These are phyloP conservation scores for Fusarium paranaense DNA, from an alignment of 2,329 filamentous ascomycete genomes.

Conservation along the genomic window DNA sequence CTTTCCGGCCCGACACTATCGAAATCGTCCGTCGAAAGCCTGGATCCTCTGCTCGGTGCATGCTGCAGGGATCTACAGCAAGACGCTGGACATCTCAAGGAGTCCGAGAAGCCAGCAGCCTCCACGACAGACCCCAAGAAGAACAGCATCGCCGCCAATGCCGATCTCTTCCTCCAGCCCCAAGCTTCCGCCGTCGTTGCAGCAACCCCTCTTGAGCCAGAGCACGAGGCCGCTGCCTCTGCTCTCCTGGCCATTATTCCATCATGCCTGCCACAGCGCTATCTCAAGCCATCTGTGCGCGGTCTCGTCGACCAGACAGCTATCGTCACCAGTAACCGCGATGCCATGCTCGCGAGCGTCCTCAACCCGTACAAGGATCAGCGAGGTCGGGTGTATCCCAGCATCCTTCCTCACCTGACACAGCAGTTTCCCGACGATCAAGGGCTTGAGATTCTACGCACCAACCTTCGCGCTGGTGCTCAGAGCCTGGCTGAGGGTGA, in stretches of 20 bases:
- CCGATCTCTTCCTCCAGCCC: conserved; percentile 74
- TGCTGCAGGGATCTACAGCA: conserved; percentile 81
- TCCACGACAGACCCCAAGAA: conserved; percentile 48
- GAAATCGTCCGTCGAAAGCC: conserved; percentile 72
- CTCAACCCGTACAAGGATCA: conserved; percentile 78
- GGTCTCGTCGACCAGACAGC: conserved; percentile 84
- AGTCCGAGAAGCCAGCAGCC: conserved; percentile 47
- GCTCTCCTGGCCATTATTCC: conserved; percentile 73
- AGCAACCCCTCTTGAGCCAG: conserved; percentile 52
- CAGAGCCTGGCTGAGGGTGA: conserved; percentile 38
- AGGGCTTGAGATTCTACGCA: conserved; percentile 77
- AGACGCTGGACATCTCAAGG: conserved; percentile 61
- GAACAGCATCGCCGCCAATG: conserved; percentile 67
- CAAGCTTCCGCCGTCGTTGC: conserved; percentile 49
- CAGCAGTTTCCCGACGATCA: conserved; percentile 72
- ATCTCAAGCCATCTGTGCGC: conserved; percentile 77
- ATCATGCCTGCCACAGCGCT: conserved; percentile 71
- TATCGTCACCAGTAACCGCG: conserved; percentile 75
- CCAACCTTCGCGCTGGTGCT: conserved; percentile 62
- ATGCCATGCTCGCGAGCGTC: conserved; percentile 84
- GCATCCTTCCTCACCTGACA: conserved; percentile 83
- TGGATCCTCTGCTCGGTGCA: conserved; percentile 71
- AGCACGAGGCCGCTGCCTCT: conserved; percentile 68
- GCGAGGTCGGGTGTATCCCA: conserved; percentile 74
- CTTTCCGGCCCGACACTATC: conserved; percentile 74